Conservation (phyloP, 768 basidiomycete genomes). For the Naganishia randhawae region DNA sequence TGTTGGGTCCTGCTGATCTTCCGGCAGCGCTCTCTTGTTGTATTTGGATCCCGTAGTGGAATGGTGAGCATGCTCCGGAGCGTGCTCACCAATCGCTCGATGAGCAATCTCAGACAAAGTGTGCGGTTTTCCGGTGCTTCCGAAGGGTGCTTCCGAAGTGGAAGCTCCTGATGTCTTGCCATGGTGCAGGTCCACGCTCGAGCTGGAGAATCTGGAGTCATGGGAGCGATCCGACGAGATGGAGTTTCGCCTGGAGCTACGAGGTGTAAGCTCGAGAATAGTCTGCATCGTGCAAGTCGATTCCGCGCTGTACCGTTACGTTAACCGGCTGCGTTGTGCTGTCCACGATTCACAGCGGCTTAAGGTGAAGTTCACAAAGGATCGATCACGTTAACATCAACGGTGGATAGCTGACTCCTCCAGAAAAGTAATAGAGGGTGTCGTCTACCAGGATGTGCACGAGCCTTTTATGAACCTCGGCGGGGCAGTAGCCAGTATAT, state of each 20-base stretch:
- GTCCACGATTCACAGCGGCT: neutral
- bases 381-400: constrained; percentile 1
- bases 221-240: neutral
- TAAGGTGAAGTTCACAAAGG: constrained; percentile 1
- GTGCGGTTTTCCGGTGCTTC: constrained; percentile 19
- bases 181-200: neutral
- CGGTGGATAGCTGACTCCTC: neutral
- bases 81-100: constrained; percentile 24
- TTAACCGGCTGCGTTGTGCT: neutral
- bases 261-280: neutral
- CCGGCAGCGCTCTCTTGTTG: neutral
- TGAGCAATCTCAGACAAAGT: constrained; percentile 21
- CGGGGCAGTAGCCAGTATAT: no score
- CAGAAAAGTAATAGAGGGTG: neutral
- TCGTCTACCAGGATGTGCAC: neutral
- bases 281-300: constrained; percentile 15
- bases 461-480: no score
- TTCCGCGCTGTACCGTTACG: neutral
- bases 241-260: neutral
- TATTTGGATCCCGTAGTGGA: neutral
- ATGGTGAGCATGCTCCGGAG: neutral
- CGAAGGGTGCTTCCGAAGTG: constrained; percentile 1
- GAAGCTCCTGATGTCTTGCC: constrained; percentile 13
- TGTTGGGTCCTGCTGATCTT: neutral
- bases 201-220: neutral